Conservation (phyloP, 805 yeast genomes). For the Lipomyces lipofer region DNA sequence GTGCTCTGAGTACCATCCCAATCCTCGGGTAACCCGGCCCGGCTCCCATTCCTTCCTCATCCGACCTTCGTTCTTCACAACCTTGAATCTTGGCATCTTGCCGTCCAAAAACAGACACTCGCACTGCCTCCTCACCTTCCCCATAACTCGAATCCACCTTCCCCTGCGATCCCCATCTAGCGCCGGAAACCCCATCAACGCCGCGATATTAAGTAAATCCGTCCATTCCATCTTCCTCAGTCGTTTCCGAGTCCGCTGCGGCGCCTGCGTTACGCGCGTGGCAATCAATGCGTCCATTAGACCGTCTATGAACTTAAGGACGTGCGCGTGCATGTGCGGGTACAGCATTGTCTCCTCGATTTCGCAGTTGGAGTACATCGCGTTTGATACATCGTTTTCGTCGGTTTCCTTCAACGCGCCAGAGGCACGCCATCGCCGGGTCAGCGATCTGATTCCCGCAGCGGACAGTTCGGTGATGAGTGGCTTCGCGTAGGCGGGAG, state of each 20-base stretch:
- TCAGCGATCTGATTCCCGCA: constrained; percentile 7
- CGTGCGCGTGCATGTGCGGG: constrained; percentile 14
- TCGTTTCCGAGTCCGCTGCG: not conserved
- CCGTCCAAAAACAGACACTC: not conserved
- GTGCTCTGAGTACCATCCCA: too few species aligned
- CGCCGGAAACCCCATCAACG: constrained; percentile 14
- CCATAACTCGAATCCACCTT: constrained; percentile 4
- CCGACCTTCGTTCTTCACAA: constrained; percentile 7
- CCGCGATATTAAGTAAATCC: constrained; percentile 12
- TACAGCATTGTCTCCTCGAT: constrained; percentile 8
- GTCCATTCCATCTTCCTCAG: constrained; percentile 15
- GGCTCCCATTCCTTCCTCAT: too few species aligned
- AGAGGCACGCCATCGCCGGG: not conserved
- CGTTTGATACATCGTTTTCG: not conserved
- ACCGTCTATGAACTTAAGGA: constrained; percentile 13
- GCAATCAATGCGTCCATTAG: constrained; percentile 8
- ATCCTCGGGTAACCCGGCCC: too few species aligned
- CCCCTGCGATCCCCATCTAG: not conserved
- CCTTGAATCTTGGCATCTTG: not conserved
- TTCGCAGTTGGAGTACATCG: constrained; percentile 4
- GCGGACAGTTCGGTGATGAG: constrained; percentile 21
- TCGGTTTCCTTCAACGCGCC: not conserved
- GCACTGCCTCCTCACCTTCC: constrained; percentile 1
- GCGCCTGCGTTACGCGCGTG: constrained; percentile 8
- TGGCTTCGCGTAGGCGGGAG: not conserved